Conservation (phyloP, 2,329 filamentous ascomycete genomes). For the Didymella glomerata region DNA sequence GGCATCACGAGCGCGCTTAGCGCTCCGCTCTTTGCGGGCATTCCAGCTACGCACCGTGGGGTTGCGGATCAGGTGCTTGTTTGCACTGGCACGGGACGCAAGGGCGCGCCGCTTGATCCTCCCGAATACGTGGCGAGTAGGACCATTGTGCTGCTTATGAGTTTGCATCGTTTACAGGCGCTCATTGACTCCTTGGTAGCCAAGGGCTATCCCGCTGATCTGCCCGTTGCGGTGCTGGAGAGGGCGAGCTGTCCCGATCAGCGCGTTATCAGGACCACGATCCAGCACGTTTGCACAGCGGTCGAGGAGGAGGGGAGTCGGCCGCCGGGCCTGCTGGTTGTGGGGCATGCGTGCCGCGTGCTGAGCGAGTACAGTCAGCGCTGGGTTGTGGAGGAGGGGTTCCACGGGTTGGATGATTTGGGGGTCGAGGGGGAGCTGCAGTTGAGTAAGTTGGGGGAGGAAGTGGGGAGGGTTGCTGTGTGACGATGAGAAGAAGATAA, state of each 20-base stretch:
- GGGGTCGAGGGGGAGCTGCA: slow-evolving; percentile 35
- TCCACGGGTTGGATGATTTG: slow-evolving; percentile 70
- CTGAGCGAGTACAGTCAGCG: slow-evolving; percentile 69
- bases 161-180: slow-evolving; percentile 80
- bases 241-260: slow-evolving; percentile 94
- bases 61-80: slow-evolving; percentile 92
- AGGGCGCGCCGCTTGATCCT: slow-evolving; percentile 82
- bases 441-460: slow-evolving; percentile 29
- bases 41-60: slow-evolving; percentile 87
- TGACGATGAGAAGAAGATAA: background rate
- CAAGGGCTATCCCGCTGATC: slow-evolving; percentile 73
- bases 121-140: slow-evolving; percentile 78
- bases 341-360: slow-evolving; percentile 84
- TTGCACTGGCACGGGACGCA: slow-evolving; percentile 95
- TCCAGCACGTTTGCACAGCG: slow-evolving; percentile 79
- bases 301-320: slow-evolving; percentile 89
- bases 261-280: slow-evolving; percentile 85
- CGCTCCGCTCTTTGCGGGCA: slow-evolving; percentile 85
- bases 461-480: slow-evolving; percentile 15
- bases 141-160: slow-evolving; percentile 95
- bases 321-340: slow-evolving; percentile 86
- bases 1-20: slow-evolving; percentile 89
- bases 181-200: slow-evolving; percentile 72
- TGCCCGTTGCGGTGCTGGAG: slow-evolving; percentile 92
- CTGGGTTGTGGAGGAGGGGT: slow-evolving; percentile 90